A percentile compares a stretch with the other conserved stretches of the same genome.
Evolutionary conservation across 495 filamentous ascomycete species (phyloP).

Genomic region (Penicillium ochrochloron): DNA sequence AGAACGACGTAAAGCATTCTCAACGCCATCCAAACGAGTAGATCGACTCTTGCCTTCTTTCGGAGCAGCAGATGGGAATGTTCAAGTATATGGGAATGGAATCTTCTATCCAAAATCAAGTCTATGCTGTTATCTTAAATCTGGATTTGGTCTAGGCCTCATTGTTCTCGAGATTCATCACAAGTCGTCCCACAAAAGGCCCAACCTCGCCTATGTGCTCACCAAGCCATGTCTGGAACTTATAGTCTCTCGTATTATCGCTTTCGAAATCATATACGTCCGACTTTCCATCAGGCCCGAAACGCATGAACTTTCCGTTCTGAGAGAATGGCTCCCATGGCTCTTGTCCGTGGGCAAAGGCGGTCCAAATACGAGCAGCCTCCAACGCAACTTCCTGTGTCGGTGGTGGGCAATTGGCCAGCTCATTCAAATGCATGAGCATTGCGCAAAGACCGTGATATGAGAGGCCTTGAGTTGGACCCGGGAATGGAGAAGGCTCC

Average conservation of each 20-base stretch:
- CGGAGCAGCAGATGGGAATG: not conserved
- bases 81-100: not conserved
- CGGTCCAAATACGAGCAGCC: conserved; percentile 13
- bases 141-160: not conserved
- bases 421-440: conserved; percentile 16
- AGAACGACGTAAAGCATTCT: not conserved
- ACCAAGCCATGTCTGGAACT: conserved; percentile 3
- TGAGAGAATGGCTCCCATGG: conserved; percentile 16
- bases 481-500: conserved; percentile 16
- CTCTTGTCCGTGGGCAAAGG: conserved; percentile 16
- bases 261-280: conserved; percentile 9
- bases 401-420: not conserved
- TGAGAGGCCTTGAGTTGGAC: conserved; percentile 15
- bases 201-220: not conserved
- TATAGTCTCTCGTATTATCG: conserved; percentile 9
- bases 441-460: conserved; percentile 20
- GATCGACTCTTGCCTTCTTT: not conserved
- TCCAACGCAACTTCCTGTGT: conserved; percentile 9
- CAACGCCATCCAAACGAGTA: not conserved
- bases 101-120: not conserved
- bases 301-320: conserved; percentile 15
- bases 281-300: conserved; percentile 14
- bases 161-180: not conserved
- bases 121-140: not conserved
- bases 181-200: not conserved